A percentile compares a stretch with the other conserved stretches of the same genome.
Evolutionary conservation across 2,329 filamentous ascomycete genomes (phyloP).

Genomic region (Verruconis gallopava): DNA sequence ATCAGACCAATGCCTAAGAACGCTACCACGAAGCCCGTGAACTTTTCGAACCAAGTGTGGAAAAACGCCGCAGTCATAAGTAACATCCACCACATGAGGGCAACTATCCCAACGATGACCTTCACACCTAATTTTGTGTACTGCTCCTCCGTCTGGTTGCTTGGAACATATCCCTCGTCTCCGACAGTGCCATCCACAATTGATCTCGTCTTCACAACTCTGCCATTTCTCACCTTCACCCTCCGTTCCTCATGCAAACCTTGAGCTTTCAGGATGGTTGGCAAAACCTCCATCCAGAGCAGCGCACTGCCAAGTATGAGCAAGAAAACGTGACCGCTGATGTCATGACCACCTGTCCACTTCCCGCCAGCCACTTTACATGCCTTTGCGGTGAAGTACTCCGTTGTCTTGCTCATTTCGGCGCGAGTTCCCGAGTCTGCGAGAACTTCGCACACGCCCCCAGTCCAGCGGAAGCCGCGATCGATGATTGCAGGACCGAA

Average conservation of each 20-base stretch:
- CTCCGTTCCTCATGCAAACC: slow-evolving; percentile 48
- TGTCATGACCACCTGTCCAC: slow-evolving; percentile 93
- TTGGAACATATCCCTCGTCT: slow-evolving; percentile 10
- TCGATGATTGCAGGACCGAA: slow-evolving; percentile 88
- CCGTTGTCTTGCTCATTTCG: slow-evolving; percentile 28
- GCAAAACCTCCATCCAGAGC: slow-evolving; percentile 67
- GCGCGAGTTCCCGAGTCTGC: slow-evolving; percentile 35
- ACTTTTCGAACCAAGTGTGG: slow-evolving; percentile 97
- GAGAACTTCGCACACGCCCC: slow-evolving; percentile 63
- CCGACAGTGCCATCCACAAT: slow-evolving; percentile 8
- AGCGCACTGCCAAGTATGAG: slow-evolving; percentile 74
- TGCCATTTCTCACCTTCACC: slow-evolving; percentile 49
- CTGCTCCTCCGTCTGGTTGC: slow-evolving; percentile 13
- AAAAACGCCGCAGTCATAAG: slow-evolving; percentile 98
- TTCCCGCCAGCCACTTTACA: slow-evolving; percentile 72
- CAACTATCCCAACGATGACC: slow-evolving; percentile 44
- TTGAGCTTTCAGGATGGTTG: slow-evolving; percentile 37
- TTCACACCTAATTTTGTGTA: slow-evolving; percentile 39
- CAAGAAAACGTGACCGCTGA: slow-evolving; percentile 90
- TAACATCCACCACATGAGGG: slow-evolving; percentile 82
- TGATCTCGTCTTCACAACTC: slow-evolving; percentile 27
- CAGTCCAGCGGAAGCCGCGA: slow-evolving; percentile 75
- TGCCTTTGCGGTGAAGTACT: slow-evolving; percentile 43
- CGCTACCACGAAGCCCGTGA: slow-evolving; percentile 36
- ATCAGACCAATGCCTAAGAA: slow-evolving; percentile 31